A percentile compares a stretch with the other conserved stretches of the same genome.
phyloP scores from a whole-genome alignment of 129 eudicot genomes.

The Flaveria trinervia region DNA sequence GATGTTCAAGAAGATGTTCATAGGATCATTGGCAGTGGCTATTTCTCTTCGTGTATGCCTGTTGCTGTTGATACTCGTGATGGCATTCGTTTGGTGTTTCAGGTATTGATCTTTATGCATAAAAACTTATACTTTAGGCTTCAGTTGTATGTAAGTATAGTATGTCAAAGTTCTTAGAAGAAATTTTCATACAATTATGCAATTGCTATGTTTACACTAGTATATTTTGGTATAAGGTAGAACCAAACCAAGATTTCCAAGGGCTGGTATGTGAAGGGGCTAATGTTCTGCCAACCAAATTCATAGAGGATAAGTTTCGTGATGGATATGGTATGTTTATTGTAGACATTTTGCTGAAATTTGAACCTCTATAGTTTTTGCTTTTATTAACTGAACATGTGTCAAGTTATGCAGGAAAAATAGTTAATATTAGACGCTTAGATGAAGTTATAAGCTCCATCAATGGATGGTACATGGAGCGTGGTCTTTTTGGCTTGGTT shows the following conservation, averaged over 20 bases:
- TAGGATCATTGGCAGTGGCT: slow-evolving; percentile 86
- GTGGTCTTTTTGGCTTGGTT: slow-evolving; percentile 99
- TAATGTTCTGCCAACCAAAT: slow-evolving; percentile 86
- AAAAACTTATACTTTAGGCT: background rate
- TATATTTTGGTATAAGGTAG: slow-evolving; percentile 86
- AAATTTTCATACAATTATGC: no score
- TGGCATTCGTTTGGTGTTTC: slow-evolving; percentile 87
- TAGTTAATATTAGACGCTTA: slow-evolving; percentile 78
- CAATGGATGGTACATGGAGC: slow-evolving; percentile 97
- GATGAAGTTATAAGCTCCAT: slow-evolving; percentile 89
- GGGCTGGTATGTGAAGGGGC: slow-evolving; percentile 99
- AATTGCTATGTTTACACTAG: slow-evolving; percentile 27
- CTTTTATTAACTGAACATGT: slow-evolving; percentile 37
- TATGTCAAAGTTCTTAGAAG: no score
- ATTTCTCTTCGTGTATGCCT: slow-evolving; percentile 81
- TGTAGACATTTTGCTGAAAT: background rate
- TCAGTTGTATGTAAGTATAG: background rate
- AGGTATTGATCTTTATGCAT: slow-evolving; percentile 51
- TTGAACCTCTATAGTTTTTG: slow-evolving; percentile 12
- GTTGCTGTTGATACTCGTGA: slow-evolving; percentile 96
- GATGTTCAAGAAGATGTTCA: slow-evolving; percentile 98
- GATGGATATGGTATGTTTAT: slow-evolving; percentile 80
- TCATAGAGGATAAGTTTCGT: slow-evolving; percentile 92
- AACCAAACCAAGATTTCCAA: slow-evolving; percentile 97
- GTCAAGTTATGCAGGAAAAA: slow-evolving; percentile 92